A percentile compares a stretch with the other conserved stretches of the same genome.
These are phyloP conservation scores for Cubamyces lactineus DNA, from an alignment of 768 basidiomycete genomes.

Conservation along the genomic window DNA sequence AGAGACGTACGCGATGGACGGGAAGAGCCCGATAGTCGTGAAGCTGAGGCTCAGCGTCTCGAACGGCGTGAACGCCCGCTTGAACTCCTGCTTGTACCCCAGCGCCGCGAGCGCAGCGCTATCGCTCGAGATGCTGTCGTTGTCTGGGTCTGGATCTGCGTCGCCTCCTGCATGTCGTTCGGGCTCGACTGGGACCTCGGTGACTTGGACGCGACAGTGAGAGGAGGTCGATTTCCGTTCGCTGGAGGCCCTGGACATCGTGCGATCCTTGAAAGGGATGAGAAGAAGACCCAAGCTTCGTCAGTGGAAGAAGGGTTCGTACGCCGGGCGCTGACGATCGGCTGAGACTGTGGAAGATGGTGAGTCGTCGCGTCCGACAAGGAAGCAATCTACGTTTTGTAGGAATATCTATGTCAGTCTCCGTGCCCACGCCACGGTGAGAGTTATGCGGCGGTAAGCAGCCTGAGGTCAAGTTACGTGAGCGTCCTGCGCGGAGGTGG, in stretches of 20 bases:
- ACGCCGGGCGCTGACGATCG: no score
- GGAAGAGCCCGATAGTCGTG: constrained; percentile 35
- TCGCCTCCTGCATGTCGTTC: not conserved
- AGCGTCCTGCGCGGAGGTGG: no score
- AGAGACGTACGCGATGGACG: constrained; percentile 26
- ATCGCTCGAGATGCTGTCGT: constrained; percentile 28
- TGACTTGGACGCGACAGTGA: not conserved
- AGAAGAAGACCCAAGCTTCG: no score
- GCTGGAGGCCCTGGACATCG: constrained; percentile 25
- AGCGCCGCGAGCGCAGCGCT: constrained; percentile 42
- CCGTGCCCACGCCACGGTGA: no score
- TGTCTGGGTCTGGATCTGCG: not conserved
- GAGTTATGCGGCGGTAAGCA: no score
- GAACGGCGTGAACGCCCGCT: constrained; percentile 53
- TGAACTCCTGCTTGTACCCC: constrained; percentile 59
- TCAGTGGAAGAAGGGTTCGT: no score
- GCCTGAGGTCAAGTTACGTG: no score
- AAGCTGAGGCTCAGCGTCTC: constrained; percentile 43
- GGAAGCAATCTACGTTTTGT: no score
- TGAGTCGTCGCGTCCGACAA: no score
- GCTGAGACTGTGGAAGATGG: no score
- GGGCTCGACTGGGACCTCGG: not conserved
- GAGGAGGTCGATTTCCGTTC: not conserved
- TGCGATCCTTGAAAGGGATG: no score
- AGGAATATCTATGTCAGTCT: no score